phyloP scores from a whole-genome alignment of 2,329 filamentous ascomycete species.

The Chrysoporthe austroafricana region DNA sequence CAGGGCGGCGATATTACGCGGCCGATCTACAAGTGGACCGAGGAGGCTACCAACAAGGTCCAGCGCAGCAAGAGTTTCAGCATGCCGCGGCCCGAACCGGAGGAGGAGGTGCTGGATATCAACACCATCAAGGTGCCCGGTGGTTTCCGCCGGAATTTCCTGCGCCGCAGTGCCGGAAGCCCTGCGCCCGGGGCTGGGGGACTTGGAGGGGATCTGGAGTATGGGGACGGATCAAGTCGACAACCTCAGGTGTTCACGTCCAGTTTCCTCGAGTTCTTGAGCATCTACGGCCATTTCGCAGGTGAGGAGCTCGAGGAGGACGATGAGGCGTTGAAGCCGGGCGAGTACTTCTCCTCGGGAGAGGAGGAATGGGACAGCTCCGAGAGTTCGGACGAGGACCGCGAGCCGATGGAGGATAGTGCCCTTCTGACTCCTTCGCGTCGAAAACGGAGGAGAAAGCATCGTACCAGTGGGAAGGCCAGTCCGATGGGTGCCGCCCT shows the following conservation, averaged over 20 bases:
- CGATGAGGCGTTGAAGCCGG: conserved; percentile 82
- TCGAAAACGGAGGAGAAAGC: conserved; percentile 76
- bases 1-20: conserved; percentile 95
- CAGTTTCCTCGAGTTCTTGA: conserved; percentile 94
- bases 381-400: conserved; percentile 65
- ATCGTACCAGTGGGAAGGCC: conserved; percentile 75
- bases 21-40: conserved; percentile 95
- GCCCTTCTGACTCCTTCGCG: conserved; percentile 78
- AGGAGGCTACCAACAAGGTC: conserved; percentile 75
- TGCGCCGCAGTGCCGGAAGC: conserved; percentile 75
- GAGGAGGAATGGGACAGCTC: conserved; percentile 64
- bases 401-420: conserved; percentile 86
- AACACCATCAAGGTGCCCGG: conserved; percentile 90
- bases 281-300: conserved; percentile 95
- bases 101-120: conserved; percentile 82
- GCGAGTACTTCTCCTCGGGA: conserved; percentile 90
- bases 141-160: conserved; percentile 88
- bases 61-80: conserved; percentile 89
- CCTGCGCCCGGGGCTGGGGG: conserved; percentile 50
- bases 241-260: conserved; percentile 76
- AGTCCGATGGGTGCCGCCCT: conserved; percentile 79
- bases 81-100: conserved; percentile 74
- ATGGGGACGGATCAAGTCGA: conserved; percentile 43
- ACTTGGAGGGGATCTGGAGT: conserved; percentile 47
- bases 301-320: conserved; percentile 97